Evolutionary conservation across 2,329 filamentous ascomycete species (phyloP).

Genomic region (Cladophialophora chaetospira): DNA sequence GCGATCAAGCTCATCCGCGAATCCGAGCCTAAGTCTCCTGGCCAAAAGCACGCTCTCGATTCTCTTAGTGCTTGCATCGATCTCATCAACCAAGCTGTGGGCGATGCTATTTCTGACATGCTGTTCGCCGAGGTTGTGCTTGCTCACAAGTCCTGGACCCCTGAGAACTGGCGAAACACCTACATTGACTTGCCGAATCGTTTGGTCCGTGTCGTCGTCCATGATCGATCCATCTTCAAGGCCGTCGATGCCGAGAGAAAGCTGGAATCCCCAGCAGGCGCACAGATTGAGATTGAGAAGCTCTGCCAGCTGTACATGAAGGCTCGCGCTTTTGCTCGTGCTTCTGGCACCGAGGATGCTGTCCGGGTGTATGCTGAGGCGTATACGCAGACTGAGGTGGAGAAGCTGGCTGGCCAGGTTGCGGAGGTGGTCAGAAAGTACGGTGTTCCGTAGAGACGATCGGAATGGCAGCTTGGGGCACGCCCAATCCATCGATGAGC

Average conservation of each 20-base stretch:
- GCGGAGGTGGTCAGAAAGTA: constrained; percentile 70
- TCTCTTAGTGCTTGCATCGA: constrained; percentile 80
- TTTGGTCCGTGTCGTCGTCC: constrained; percentile 88
- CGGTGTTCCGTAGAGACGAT: constrained; percentile 34
- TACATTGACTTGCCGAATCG: constrained; percentile 95
- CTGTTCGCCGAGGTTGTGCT: constrained; percentile 94
- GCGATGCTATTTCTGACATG: constrained; percentile 93
- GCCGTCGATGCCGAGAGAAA: constrained; percentile 90
- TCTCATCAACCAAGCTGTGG: constrained; percentile 97
- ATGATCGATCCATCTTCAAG: constrained; percentile 83
- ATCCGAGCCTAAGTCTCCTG: constrained; percentile 83
- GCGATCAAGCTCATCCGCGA: constrained; percentile 77
- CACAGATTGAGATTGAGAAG: constrained; percentile 83
- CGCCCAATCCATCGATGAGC: neutral
- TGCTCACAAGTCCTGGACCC: constrained; percentile 88
- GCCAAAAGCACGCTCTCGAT: constrained; percentile 85
- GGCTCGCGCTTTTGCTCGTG: constrained; percentile 85
- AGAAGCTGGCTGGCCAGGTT: constrained; percentile 85
- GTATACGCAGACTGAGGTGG: constrained; percentile 81
- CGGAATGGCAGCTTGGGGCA: neutral
- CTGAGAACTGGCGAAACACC: constrained; percentile 87
- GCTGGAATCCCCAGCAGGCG: constrained; percentile 74
- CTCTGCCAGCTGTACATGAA: constrained; percentile 88
- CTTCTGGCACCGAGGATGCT: constrained; percentile 93
- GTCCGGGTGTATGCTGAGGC: constrained; percentile 96